Evolutionary conservation across 257 asterid genomes (phyloP), one percentile per base, ranked within the genome.

Genomic region (Leonotis leonurus): DNA sequence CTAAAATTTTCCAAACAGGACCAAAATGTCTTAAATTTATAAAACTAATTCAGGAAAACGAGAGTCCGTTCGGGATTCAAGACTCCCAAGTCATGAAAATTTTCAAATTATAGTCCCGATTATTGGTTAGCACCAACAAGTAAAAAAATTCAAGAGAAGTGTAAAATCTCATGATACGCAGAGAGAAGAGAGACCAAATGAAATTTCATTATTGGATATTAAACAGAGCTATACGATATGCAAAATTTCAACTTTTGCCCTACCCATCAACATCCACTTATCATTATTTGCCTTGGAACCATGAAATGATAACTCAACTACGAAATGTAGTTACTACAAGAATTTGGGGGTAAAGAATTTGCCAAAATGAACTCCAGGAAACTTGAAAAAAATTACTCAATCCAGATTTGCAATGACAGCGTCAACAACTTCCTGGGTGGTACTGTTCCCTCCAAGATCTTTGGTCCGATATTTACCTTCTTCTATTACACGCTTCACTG

Each of bases 391-490:
- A 18, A 17, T 80, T 70, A n/a, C n/a, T n/a, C n/a, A 81, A 32
- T 69, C 81, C 43, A 89, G 77, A 55, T 83, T 80, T 22, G 85
- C 82, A 60, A 86, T 73, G 61, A 89, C 95, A 37, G 95, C 96
- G 67, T 86, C 95, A 43, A 72, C 83, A 63, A 89, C 80, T 72
- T 89, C 84, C 73, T 86, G 96, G 56, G 96, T 90, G 67, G 78
- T 83, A 72, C 96, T 70, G 65, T 48, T 76, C 53, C 97, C 96
- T 35, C 97, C 96, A 21, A 87, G 88, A 78, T 90, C 95, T 68
- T 87, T 83, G 11, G 96, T 90, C 63, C 78, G 76, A 69, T 62
- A 73, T 79, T 73, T 80, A 66, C 93, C 96, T 17, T 78, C 82
- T 1, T 85, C 73, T 54, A 87, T 81, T 1, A 87, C 85, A 1